These are phyloP conservation scores for Oenanthe sinensis DNA, from an alignment of 129 eudicot species.

Conservation along the genomic window DNA sequence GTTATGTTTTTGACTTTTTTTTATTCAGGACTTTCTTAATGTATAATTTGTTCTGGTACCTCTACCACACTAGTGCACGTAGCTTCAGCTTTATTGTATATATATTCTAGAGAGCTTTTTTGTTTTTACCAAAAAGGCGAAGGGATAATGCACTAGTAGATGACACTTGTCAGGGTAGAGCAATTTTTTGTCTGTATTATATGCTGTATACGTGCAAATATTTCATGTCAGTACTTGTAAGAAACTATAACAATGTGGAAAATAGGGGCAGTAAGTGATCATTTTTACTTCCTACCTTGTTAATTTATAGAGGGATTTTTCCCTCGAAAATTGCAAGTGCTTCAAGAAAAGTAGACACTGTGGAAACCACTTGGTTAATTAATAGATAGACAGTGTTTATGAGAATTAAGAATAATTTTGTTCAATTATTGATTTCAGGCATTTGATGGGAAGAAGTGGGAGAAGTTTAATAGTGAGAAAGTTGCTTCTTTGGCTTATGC, in stretches of 20 bases:
- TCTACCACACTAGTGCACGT: not conserved
- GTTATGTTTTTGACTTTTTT: not conserved
- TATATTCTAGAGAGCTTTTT: not conserved
- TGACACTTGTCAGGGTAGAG: not conserved
- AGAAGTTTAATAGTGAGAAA: conserved; percentile 88
- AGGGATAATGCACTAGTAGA: not conserved
- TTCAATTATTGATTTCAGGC: conserved; percentile 39
- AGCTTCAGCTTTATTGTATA: not conserved
- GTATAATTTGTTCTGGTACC: not conserved
- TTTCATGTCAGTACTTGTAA: not conserved
- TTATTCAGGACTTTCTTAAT: not conserved
- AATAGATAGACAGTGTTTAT: not conserved
- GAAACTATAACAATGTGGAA: not conserved
- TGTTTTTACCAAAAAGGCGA: not conserved
- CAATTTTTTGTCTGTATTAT: not conserved
- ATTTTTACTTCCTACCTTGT: not conserved
- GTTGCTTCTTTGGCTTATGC: conserved; percentile 92
- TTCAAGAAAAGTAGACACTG: not conserved
- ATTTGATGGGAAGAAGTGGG: conserved; percentile 92
- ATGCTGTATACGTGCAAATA: not conserved
- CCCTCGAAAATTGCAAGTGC: not conserved
- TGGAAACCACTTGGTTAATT: not conserved
- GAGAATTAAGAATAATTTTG: not conserved
- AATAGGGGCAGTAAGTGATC: not conserved
- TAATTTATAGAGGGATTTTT: not conserved